These are phyloP conservation scores for Sextonia rubra DNA, from an alignment of 164 flowering plant species.

Conservation along the genomic window DNA sequence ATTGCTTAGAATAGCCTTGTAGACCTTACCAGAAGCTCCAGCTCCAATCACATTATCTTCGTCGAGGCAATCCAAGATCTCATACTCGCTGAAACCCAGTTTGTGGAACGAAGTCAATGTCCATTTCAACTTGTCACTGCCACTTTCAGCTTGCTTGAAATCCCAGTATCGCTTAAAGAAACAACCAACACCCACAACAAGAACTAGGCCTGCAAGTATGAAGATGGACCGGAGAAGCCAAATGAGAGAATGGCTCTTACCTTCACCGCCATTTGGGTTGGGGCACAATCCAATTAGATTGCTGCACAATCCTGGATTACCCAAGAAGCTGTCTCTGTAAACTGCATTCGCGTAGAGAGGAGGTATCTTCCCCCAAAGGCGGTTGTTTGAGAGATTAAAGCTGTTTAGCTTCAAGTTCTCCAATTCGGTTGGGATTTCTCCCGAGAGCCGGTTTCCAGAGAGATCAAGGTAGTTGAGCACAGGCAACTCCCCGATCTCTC, in stretches of 20 bases:
- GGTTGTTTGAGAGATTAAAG: constrained; percentile 64
- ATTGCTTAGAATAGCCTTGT: constrained; percentile 52
- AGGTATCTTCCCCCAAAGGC: constrained; percentile 59
- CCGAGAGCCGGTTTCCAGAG: constrained; percentile 59
- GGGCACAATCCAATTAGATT: constrained; percentile 38
- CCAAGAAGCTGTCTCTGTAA: constrained; percentile 43
- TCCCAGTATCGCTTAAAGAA: constrained; percentile 39
- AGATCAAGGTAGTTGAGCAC: constrained; percentile 51
- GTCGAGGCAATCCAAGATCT: constrained; percentile 44
- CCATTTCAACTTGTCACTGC: constrained; percentile 42
- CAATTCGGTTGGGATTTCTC: constrained; percentile 69
- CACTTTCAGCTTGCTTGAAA: constrained; percentile 39
- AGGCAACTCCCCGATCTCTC: constrained; percentile 45
- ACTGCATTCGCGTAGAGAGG: constrained; percentile 34
- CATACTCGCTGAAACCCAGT: constrained; percentile 52
- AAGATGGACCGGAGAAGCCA: constrained; percentile 53
- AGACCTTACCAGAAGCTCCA: constrained; percentile 70
- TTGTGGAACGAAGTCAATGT: constrained; percentile 58
- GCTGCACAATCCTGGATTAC: constrained; percentile 58
- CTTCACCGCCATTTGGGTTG: neutral
- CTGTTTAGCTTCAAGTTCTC: constrained; percentile 58
- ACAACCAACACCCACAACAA: constrained; percentile 47
- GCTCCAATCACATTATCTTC: constrained; percentile 70
- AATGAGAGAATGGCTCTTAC: constrained; percentile 19
- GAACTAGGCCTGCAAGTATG: constrained; percentile 41